Conservation (phyloP, 2,329 filamentous ascomycete species). For the Rhinocladiella similis region DNA sequence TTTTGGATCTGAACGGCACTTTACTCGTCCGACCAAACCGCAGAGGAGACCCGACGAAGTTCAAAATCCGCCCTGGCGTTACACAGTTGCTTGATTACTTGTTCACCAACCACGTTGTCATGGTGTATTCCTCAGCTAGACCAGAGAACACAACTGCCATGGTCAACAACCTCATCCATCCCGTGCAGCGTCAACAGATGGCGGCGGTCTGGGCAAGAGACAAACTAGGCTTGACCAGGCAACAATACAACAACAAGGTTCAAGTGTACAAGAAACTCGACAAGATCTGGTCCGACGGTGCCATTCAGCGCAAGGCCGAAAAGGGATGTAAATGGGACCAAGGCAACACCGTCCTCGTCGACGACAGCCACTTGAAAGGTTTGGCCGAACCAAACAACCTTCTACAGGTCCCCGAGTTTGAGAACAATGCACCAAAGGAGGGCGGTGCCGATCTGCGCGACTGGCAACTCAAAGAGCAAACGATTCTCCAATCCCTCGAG, state of each 20-base stretch:
- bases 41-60: slow-evolving; percentile 50
- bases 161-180: slow-evolving; percentile 62
- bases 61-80: slow-evolving; percentile 68
- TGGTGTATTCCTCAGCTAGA: slow-evolving; percentile 87
- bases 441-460: slow-evolving; percentile 38
- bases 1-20: slow-evolving; percentile 93
- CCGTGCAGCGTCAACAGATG: slow-evolving; percentile 55
- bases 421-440: slow-evolving; percentile 28
- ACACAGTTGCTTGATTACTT: slow-evolving; percentile 70
- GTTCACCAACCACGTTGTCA: slow-evolving; percentile 72
- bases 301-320: slow-evolving; percentile 46
- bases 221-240: slow-evolving; percentile 63
- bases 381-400: slow-evolving; percentile 81
- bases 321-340: slow-evolving; percentile 63
- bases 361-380: slow-evolving; percentile 81
- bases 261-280: slow-evolving; percentile 88
- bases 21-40: slow-evolving; percentile 68
- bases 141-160: slow-evolving; percentile 71
- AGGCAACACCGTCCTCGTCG: slow-evolving; percentile 83
- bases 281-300: slow-evolving; percentile 63
- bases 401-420: slow-evolving; percentile 77
- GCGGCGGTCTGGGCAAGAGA: slow-evolving; percentile 78
- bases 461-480: slow-evolving; percentile 42
- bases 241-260: slow-evolving; percentile 69
- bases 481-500: slow-evolving; percentile 50